Conservation (phyloP, 1,284 basidiomycete species). For the Malassezia dermatis region DNA sequence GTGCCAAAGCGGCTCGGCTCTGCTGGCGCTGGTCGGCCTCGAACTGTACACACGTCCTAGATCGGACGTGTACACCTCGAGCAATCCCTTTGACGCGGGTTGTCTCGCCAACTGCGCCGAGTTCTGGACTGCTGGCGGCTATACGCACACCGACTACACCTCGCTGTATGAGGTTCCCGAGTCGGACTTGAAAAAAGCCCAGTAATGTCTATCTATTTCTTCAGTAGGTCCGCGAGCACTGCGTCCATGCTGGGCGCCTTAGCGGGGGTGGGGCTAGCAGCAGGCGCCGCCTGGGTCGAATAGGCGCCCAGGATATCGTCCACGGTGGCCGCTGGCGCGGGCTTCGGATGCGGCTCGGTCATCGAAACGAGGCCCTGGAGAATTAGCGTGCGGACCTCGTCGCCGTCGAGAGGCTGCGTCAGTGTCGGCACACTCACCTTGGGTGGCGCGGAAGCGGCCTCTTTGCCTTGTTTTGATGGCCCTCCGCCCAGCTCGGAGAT, state of each 20-base stretch:
- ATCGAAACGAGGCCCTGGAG: slow-evolving; percentile 4
- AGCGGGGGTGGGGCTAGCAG: background rate
- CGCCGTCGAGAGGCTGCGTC: background rate
- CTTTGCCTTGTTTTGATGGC: background rate
- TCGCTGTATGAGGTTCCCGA: slow-evolving; percentile 67
- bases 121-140: slow-evolving; percentile 79
- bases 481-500: slow-evolving; percentile 6
- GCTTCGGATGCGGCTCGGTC: background rate
- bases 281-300: background rate
- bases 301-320: background rate
- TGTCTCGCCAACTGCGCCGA: slow-evolving; percentile 68
- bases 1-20: slow-evolving; percentile 52
- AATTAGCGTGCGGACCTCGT: background rate
- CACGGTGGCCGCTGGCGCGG: background rate
- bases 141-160: slow-evolving; percentile 80
- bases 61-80: slow-evolving; percentile 54
- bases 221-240: background rate
- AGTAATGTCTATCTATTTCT: background rate
- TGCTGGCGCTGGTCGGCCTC: slow-evolving; percentile 78
- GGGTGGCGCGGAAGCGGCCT: background rate
- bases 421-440: background rate
- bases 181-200: background rate
- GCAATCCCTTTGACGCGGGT: slow-evolving; percentile 88
- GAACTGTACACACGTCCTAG: slow-evolving; percentile 85
- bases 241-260: background rate